Evolutionary conservation across 257 asterid species (phyloP), one percentile per base, ranked within the genome.

Genomic region (Plantago ovata): DNA sequence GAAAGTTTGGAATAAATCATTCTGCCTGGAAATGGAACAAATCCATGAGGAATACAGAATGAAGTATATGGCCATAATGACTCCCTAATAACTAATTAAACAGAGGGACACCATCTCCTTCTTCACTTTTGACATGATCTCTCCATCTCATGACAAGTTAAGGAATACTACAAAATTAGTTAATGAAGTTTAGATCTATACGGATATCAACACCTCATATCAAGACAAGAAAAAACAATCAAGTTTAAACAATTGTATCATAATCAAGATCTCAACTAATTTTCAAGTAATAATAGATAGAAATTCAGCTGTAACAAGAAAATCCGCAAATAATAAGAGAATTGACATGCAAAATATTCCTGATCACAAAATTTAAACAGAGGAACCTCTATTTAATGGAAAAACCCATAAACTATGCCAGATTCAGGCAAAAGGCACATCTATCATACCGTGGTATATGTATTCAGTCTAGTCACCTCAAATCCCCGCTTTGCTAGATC

Each of bases 401-500:
- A 53, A 28, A 13, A 32, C 23, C n/a, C 15, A n/a, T 32, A 6
- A 3, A 53, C 43, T 7, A 7, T 15, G 19, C 10, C 42, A 28
- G 9, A 24, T 7, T 53, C 60, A 58, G 24, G 13, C 53, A 46
- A 61, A 53, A 11, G 39, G 24, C 19, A 1, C 13, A 45, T 18
- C 62, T 42, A 51, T 46, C 59, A 38, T 80, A 93, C 98, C 89
- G 97, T 93, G 49, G 97, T 84, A 77, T 93, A 93, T 6, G 97
- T 93, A 74, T 93, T 86, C 65, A 93, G 75, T 67, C 97, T 79
- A 68, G 81, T 78, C 66, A 93, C 97, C 70, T 79, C 85, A 58
- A 93, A 93, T 61, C 97, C 98, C 61, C 99, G 97, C 68, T 61
- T 78, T 1, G 74, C 66, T 46, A 93, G 97, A 69, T 94, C 97